Percentiles rank a stretch among this genome's conserved stretches.
Conservation (phyloP, 805 yeast genomes). For the Wickerhamomyces sydowiorum region DNA sequence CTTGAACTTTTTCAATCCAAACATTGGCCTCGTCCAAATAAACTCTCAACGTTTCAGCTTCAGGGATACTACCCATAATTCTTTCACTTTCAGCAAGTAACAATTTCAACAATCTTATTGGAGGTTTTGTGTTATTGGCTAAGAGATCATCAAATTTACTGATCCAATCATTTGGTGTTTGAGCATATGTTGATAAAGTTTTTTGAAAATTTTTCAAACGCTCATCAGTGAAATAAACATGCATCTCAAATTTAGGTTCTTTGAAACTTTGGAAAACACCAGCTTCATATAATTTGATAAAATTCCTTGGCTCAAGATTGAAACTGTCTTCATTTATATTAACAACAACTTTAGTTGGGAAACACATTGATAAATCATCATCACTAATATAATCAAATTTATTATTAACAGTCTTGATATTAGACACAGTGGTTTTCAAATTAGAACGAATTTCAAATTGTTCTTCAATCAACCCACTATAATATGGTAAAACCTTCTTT, state of each 20-base stretch:
- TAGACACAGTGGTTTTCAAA: slow-evolving; percentile 27
- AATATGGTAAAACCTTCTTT: slow-evolving; percentile 27
- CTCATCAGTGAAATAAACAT: slow-evolving; percentile 47
- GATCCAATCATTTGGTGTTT: slow-evolving; percentile 49
- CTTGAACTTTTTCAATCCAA: slow-evolving; percentile 53
- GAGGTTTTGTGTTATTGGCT: slow-evolving; percentile 35
- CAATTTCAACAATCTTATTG: slow-evolving; percentile 37
- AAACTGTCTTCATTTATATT: slow-evolving; percentile 26
- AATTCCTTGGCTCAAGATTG: slow-evolving; percentile 27
- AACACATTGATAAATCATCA: slow-evolving; percentile 41
- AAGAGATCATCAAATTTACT: slow-evolving; percentile 36
- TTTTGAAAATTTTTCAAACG: slow-evolving; percentile 34
- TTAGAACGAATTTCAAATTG: slow-evolving; percentile 40
- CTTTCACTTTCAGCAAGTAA: slow-evolving; percentile 53
- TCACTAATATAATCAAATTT: slow-evolving; percentile 46
- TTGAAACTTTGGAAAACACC: slow-evolving; percentile 1
- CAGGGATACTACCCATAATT: slow-evolving; percentile 34
- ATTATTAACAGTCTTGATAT: slow-evolving; percentile 28
- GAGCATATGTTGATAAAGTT: slow-evolving; percentile 34
- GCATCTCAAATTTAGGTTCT: slow-evolving; percentile 35
- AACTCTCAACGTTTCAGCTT: slow-evolving; percentile 29
- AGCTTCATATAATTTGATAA: slow-evolving; percentile 15
- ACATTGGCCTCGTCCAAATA: slow-evolving; percentile 40
- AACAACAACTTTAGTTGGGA: slow-evolving; percentile 49
- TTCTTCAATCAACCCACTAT: slow-evolving; percentile 26